These are phyloP conservation scores for Adansonia madagascariensis DNA, from an alignment of 441 rosid genomes.

Conservation along the genomic window DNA sequence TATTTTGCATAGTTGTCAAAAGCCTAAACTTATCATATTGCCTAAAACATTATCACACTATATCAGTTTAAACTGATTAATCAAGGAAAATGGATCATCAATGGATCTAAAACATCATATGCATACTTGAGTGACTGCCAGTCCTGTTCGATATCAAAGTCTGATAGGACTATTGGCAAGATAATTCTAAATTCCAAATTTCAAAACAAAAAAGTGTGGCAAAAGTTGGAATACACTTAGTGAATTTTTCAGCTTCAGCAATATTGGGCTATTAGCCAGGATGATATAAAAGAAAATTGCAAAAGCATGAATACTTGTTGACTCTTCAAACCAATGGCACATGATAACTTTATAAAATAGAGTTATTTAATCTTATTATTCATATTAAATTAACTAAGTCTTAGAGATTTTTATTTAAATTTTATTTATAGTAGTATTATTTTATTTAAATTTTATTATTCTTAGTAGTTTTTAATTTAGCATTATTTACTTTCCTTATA, in stretches of 20 bases:
- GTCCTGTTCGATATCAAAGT: neutral
- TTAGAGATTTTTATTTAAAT: no score
- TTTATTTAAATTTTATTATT: no score
- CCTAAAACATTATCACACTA: neutral
- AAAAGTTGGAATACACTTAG: neutral
- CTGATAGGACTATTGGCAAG: neutral
- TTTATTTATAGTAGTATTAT: no score
- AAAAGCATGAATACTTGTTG: neutral
- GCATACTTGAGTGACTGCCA: neutral
- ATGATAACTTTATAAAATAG: no score
- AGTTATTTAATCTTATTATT: no score
- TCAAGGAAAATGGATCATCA: neutral
- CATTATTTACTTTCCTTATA: no score
- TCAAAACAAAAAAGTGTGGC: neutral
- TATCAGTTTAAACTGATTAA: neutral
- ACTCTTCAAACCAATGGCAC: neutral
- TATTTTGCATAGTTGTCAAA: neutral
- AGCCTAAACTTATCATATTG: conserved; percentile 1
- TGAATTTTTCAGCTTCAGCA: conserved; percentile 2
- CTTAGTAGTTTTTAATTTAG: no score
- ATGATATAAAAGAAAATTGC: neutral
- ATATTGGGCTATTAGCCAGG: neutral
- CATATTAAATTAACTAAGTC: no score
- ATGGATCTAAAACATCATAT: conserved; percentile 4
- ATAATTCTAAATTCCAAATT: neutral